phyloP scores from a whole-genome alignment of 1,284 basidiomycete species.

The Leccinum subspadiceum region DNA sequence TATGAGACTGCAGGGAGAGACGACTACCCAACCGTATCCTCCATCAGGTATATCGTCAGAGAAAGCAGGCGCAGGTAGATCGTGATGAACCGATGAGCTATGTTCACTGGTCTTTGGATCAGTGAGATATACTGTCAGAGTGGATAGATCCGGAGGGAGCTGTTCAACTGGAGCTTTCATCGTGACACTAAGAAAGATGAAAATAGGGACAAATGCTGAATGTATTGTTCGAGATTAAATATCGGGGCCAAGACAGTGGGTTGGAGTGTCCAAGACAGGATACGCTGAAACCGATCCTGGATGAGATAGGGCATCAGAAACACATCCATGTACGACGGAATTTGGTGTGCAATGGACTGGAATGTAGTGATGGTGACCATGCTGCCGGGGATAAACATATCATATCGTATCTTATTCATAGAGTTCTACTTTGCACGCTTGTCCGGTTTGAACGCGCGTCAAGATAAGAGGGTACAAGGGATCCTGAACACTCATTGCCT shows the following conservation, averaged over 20 bases:
- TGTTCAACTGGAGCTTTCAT: neutral
- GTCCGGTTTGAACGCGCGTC: constrained; percentile 48
- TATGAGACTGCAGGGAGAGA: constrained; percentile 22
- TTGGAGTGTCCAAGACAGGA: constrained; percentile 5
- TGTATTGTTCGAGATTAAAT: constrained; percentile 3
- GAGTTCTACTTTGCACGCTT: constrained; percentile 58
- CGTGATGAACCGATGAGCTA: neutral
- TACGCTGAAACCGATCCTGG: constrained; percentile 2
- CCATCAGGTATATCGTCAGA: constrained; percentile 20
- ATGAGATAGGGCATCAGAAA: neutral
- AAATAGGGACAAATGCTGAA: neutral
- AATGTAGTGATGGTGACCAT: neutral
- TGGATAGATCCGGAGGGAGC: neutral
- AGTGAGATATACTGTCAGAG: neutral
- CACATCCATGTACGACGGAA: neutral
- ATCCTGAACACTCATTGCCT: constrained; percentile 56
- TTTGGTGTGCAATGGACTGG: neutral
- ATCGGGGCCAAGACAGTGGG: too few relatives aligned
- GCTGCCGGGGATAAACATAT: neutral
- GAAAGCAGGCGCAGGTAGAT: neutral
- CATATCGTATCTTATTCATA: constrained; percentile 28
- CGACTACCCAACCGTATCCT: constrained; percentile 24
- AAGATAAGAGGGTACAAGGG: neutral
- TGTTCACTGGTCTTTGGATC: neutral
- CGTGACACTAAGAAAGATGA: neutral